Evolutionary conservation across 306 rosid species (phyloP).

Genomic region (Trifolium fragiferum): DNA sequence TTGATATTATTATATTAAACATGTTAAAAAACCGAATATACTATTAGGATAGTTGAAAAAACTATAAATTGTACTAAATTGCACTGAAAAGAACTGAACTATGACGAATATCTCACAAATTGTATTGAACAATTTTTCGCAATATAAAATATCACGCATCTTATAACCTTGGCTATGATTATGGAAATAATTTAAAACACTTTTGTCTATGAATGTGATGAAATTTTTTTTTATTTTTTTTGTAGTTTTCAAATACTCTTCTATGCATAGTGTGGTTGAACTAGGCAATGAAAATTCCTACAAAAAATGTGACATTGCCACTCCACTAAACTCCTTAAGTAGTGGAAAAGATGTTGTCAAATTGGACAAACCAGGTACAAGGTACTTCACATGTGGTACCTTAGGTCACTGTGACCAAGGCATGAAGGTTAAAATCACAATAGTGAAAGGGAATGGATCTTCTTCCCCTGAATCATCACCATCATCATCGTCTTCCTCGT

Average conservation of each 20-base stretch:
- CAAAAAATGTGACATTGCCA: conserved; percentile 69
- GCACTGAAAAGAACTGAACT: too few relatives aligned
- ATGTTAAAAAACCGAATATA: too few relatives aligned
- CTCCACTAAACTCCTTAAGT: conserved; percentile 55
- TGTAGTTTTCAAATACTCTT: conserved; percentile 80
- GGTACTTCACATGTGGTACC: conserved; percentile 61
- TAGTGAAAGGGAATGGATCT: conserved; percentile 52
- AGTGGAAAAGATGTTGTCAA: conserved; percentile 58
- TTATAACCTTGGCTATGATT: background rate
- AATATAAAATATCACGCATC: too few relatives aligned
- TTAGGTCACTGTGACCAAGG: conserved; percentile 80
- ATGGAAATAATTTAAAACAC: background rate
- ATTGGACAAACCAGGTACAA: conserved; percentile 48
- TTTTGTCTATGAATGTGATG: background rate
- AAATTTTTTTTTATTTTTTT: background rate
- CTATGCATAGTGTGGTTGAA: conserved; percentile 54
- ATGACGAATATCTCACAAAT: too few relatives aligned
- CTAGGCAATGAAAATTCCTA: conserved; percentile 60
- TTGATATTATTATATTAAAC: too few relatives aligned
- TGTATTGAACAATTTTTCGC: too few relatives aligned
- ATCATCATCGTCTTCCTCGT: background rate
- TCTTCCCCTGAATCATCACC: conserved; percentile 55
- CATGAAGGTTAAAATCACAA: conserved; percentile 76
- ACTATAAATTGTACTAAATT: too few relatives aligned
- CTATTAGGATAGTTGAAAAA: too few relatives aligned